These are phyloP conservation scores for Saccharum officinarum DNA, from an alignment of 176 grass and related monocot species.

Conservation along the genomic window DNA sequence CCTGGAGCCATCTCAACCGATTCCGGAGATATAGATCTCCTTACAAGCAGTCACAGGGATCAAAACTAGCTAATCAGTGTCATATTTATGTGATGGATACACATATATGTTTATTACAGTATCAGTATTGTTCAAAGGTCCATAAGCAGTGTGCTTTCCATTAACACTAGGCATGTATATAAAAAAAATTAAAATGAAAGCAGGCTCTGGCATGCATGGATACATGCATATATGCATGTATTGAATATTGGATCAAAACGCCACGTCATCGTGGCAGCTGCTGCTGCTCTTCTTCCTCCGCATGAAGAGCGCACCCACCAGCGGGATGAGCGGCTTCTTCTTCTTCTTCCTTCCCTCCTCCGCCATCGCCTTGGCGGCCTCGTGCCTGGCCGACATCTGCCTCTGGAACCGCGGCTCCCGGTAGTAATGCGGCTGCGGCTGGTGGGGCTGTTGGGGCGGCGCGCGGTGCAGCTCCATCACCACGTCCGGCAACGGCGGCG, in stretches of 20 bases:
- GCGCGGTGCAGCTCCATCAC: slow-evolving; percentile 35
- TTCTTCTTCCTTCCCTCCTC: slow-evolving; percentile 57
- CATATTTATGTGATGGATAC: neutral
- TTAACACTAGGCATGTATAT: neutral
- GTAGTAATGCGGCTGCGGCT: slow-evolving; percentile 31
- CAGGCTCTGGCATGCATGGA: neutral
- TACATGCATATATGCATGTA: neutral
- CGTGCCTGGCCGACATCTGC: slow-evolving; percentile 36
- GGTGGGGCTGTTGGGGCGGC: neutral
- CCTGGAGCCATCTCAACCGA: too few relatives aligned
- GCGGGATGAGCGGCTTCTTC: slow-evolving; percentile 77
- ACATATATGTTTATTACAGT: neutral
- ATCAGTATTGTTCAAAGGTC: neutral
- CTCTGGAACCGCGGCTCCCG: slow-evolving; percentile 45
- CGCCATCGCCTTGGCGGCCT: neutral
- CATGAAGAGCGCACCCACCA: slow-evolving; percentile 66
- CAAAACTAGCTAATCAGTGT: too few relatives aligned
- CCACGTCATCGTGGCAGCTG: neutral
- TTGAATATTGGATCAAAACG: slow-evolving; percentile 27
- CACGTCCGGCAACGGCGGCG: slow-evolving; percentile 31
- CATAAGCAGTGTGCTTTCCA: neutral
- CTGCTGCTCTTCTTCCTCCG: slow-evolving; percentile 69
- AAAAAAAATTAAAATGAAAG: neutral
- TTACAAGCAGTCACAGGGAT: too few relatives aligned
- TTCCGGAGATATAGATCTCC: too few relatives aligned